A percentile compares a stretch with the other conserved stretches of the same genome.
These are phyloP conservation scores for Clitoria ternatea DNA, from an alignment of 306 rosid genomes.

Conservation along the genomic window DNA sequence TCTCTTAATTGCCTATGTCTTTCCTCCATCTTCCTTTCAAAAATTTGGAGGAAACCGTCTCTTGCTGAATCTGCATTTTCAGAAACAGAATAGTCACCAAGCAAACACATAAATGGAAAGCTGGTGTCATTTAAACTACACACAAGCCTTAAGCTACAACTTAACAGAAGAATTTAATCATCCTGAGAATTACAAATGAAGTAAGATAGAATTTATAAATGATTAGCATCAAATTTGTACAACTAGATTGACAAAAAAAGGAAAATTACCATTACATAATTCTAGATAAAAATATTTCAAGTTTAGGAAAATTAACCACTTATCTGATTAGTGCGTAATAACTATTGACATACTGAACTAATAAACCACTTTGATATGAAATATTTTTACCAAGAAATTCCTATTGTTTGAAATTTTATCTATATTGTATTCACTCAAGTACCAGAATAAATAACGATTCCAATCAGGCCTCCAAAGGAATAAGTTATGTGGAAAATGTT, in stretches of 20 bases:
- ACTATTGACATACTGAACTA: neutral
- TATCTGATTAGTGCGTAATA: neutral
- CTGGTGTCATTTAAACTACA: neutral
- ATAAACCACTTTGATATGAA: neutral
- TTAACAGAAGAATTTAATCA: neutral
- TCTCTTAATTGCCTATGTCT: constrained; percentile 66
- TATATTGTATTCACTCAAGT: neutral
- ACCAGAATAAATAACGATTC: neutral
- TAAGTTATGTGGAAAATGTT: neutral
- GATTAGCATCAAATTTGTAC: neutral
- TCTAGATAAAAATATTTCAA: neutral
- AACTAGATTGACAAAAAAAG: neutral
- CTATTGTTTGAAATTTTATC: neutral
- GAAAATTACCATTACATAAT: constrained; percentile 4
- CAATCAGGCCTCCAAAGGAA: neutral
- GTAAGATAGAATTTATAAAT: constrained; percentile 3
- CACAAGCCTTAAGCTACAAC: constrained; percentile 25
- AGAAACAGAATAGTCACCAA: constrained; percentile 39
- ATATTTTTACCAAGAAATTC: neutral
- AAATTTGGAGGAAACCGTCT: constrained; percentile 68
- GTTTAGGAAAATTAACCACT: constrained; percentile 1
- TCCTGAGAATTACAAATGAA: constrained; percentile 3
- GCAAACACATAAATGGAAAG: constrained; percentile 25
- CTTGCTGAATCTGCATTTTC: constrained; percentile 68
- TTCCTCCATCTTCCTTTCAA: constrained; percentile 88